Evolutionary conservation across 2,329 filamentous ascomycete species (phyloP).

Genomic region (Paramyrothecium roridum): DNA sequence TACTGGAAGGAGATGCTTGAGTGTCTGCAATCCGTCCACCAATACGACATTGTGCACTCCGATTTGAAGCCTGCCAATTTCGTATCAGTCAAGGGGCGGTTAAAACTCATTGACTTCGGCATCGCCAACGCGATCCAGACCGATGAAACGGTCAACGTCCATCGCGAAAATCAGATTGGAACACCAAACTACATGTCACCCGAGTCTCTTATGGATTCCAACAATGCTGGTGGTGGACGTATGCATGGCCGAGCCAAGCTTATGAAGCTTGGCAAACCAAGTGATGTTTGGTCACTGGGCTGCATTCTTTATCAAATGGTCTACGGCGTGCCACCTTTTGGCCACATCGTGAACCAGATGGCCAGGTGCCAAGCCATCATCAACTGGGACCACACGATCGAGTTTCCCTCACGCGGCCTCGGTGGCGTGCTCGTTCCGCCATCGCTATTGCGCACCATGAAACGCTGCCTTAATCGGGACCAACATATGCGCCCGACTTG

Average conservation of each 20-base stretch:
- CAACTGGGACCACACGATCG: constrained; percentile 70
- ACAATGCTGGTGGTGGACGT: constrained; percentile 53
- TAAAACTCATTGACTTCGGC: constrained; percentile 98
- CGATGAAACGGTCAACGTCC: constrained; percentile 95
- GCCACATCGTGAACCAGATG: constrained; percentile 84
- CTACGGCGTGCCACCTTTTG: constrained; percentile 94
- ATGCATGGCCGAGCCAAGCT: constrained; percentile 58
- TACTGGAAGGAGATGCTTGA: constrained; percentile 99
- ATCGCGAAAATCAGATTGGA: constrained; percentile 91
- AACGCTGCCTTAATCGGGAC: constrained; percentile 60
- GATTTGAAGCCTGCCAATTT: constrained; percentile 98
- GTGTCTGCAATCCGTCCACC: constrained; percentile 85
- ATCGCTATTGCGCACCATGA: constrained; percentile 59
- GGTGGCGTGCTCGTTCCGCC: constrained; percentile 61
- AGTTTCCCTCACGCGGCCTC: constrained; percentile 67
- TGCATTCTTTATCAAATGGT: constrained; percentile 98
- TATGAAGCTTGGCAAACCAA: constrained; percentile 94
- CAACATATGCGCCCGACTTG: constrained; percentile 61
- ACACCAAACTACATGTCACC: constrained; percentile 99
- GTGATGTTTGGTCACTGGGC: constrained; percentile 92
- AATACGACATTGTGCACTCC: constrained; percentile 89
- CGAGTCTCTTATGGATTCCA: constrained; percentile 86
- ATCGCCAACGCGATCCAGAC: constrained; percentile 96
- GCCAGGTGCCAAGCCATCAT: constrained; percentile 84
- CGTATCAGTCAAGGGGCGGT: constrained; percentile 80